Base-by-base conservation (phyloP, 495 filamentous ascomycete species). In the Bryoglossum gracile region DNA sequence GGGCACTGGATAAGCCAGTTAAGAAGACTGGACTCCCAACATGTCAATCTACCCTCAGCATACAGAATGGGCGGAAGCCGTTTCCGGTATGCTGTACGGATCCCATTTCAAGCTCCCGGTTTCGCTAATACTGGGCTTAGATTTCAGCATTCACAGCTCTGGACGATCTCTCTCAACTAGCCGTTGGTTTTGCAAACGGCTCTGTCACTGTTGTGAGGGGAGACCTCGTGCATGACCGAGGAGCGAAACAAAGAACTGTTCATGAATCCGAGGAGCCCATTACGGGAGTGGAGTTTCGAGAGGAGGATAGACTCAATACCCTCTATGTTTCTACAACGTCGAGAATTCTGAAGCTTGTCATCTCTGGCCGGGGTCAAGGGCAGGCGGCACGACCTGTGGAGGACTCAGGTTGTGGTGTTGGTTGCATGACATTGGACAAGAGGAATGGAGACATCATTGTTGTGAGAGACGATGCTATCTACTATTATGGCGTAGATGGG, bases 181-280 rank as follows among this genome's bases (percentile, higher is more conserved):
- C 89, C 18, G 82, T 97, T 9, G 92, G 94, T 14, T 98, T 98
- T 65, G 92, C 84, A 19, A 96, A 97, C 64, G 92, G 92, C 16
- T 83, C 89, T 8, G 92, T 98, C 23, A 94, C 88, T 8, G 82
- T 96, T 28, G 85, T 98, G 48, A 79, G 92, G 32, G 92, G 92
- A 44, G 92, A 98, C 65, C 68, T 98, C 38, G 89, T 98, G 50
- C 87, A 97, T 63, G 94, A 97, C 63, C 80, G 89, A 50, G 92
- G 92, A n/a, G 86, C 92, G 28, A 90, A 89, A 62, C 92, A 98
- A 63, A 80, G 94, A 18, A 91, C 91, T 22, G 89, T 98, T 22
- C 94, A 94, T 66, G 92, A 96, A 59, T 95, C 90, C 2, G 89
- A 97, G 56, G 92, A 98, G 57, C 92, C 92, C 0, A 83, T 98